Percentiles rank a stretch among this genome's conserved stretches.
phyloP scores from a whole-genome alignment of 495 filamentous ascomycete species.

The Penicillium arizonense region DNA sequence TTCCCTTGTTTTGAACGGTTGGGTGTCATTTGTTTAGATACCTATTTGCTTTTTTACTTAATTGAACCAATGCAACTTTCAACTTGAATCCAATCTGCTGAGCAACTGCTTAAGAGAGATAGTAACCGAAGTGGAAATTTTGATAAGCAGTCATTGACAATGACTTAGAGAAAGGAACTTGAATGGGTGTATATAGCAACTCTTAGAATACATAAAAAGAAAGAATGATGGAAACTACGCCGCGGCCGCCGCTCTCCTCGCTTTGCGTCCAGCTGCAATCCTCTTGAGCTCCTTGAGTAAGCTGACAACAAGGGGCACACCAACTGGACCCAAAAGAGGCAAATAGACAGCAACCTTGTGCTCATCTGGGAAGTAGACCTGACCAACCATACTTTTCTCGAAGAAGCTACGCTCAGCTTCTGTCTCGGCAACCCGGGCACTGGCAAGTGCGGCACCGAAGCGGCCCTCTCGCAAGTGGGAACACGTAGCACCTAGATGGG shows the following conservation, averaged over 20 bases:
- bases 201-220: conserved; percentile 3
- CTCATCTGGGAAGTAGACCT: conserved; percentile 96
- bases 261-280: conserved; percentile 38
- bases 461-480: conserved; percentile 63
- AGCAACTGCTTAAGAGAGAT: background rate
- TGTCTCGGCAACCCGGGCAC: conserved; percentile 78
- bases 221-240: background rate
- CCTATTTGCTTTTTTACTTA: background rate
- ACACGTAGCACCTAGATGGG: conserved; percentile 74
- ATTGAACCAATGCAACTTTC: background rate
- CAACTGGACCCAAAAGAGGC: conserved; percentile 86
- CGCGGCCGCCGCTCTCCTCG: conserved; percentile 12
- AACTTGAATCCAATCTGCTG: too few species aligned
- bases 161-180: background rate
- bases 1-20: background rate
- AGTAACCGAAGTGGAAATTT: too few species aligned
- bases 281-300: conserved; percentile 75
- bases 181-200: conserved; percentile 3
- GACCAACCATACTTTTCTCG: conserved; percentile 98
- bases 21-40: background rate
- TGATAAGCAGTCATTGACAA: too few species aligned
- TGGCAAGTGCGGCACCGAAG: conserved; percentile 67
- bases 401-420: conserved; percentile 96
- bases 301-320: conserved; percentile 83
- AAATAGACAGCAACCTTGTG: conserved; percentile 98